Evolutionary conservation across 306 rosid genomes (phyloP).

Genomic region (Cucurbita moschata): DNA sequence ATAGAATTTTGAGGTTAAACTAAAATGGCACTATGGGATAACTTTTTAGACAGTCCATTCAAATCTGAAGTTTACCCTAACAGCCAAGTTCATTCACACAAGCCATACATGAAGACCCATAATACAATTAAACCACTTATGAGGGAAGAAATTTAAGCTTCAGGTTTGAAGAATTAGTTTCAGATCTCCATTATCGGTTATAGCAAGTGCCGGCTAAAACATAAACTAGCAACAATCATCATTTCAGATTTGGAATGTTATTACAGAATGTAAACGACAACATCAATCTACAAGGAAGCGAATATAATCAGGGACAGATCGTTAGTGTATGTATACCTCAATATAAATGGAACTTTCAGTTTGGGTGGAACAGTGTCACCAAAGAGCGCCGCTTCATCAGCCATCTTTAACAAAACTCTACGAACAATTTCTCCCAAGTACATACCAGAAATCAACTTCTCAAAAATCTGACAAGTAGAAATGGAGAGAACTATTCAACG

Average conservation of each 20-base stretch:
- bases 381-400: conserved; percentile 73
- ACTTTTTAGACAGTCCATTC: background rate
- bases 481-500: conserved; percentile 6
- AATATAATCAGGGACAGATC: background rate
- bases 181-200: background rate
- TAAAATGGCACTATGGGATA: background rate
- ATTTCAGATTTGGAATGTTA: background rate
- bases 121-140: background rate
- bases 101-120: background rate
- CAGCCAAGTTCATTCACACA: background rate
- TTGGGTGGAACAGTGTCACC: conserved; percentile 77
- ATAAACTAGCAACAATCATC: background rate
- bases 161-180: background rate
- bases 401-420: conserved; percentile 57
- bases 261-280: background rate
- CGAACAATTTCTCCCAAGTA: conserved; percentile 93
- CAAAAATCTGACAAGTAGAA: conserved; percentile 50
- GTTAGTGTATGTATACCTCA: conserved; percentile 39
- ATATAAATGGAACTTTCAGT: conserved; percentile 50
- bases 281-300: background rate
- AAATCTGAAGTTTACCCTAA: background rate
- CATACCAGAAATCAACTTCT: conserved; percentile 93
- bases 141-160: background rate
- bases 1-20: too few species aligned
- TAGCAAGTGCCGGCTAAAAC: background rate